A percentile compares a stretch with the other conserved stretches of the same genome.
phyloP scores from a whole-genome alignment of 176 grass and related monocot genomes.

The Puya raimondii region DNA sequence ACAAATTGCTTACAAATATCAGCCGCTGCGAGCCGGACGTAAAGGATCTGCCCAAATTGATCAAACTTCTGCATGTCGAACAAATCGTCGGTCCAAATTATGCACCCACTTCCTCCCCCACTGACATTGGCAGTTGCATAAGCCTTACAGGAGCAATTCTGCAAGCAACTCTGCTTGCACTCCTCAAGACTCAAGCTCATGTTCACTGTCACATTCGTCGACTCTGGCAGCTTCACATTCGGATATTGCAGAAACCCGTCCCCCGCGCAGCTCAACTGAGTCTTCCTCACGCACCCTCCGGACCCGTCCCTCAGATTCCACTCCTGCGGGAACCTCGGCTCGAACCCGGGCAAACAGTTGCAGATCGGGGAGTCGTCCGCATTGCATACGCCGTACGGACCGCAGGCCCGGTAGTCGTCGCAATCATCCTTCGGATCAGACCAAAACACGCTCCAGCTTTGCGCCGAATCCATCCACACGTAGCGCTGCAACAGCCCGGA shows the following conservation, averaged over 20 bases:
- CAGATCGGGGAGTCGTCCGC: constrained; percentile 27
- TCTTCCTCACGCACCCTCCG: constrained; percentile 42
- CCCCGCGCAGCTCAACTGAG: constrained; percentile 36
- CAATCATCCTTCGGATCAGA: constrained; percentile 58
- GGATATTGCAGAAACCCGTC: constrained; percentile 48
- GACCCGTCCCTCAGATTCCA: constrained; percentile 57
- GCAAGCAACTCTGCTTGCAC: constrained; percentile 53
- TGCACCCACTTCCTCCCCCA: constrained; percentile 49
- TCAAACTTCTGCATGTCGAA: constrained; percentile 42
- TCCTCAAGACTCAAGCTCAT: constrained; percentile 31
- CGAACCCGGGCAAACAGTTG: constrained; percentile 44
- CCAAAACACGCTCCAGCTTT: constrained; percentile 55
- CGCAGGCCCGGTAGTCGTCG: constrained; percentile 53
- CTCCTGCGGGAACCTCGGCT: constrained; percentile 34
- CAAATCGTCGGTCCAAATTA: constrained; percentile 44
- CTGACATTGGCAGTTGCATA: constrained; percentile 47
- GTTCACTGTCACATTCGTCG: constrained; percentile 41
- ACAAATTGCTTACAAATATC: constrained; percentile 37
- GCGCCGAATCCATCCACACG: constrained; percentile 26
- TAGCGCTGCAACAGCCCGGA: constrained; percentile 37
- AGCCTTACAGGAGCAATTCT: constrained; percentile 60
- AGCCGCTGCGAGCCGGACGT: constrained; percentile 46
- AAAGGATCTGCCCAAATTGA: constrained; percentile 35
- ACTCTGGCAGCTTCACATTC: constrained; percentile 60
- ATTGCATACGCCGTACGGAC: constrained; percentile 55